These are phyloP conservation scores for Puccinia polysora DNA, from an alignment of 1,284 basidiomycete species.

Conservation along the genomic window DNA sequence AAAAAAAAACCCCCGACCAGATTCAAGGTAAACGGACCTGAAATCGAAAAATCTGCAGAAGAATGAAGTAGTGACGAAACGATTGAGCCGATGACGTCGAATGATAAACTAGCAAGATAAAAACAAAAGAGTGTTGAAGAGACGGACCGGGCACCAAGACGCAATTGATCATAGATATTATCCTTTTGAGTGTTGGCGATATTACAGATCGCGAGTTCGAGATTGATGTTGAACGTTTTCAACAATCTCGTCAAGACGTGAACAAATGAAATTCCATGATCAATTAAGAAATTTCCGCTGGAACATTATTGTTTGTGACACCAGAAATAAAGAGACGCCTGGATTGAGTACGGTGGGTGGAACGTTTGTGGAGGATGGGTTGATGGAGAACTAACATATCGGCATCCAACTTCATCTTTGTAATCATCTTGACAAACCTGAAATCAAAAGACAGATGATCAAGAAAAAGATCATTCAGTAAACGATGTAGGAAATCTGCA, in stretches of 20 bases:
- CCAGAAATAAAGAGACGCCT: background rate
- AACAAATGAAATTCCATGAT: conserved; percentile 25
- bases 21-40: background rate
- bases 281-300: conserved; percentile 30
- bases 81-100: background rate
- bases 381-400: conserved; percentile 11
- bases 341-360: background rate
- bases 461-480: too few species aligned
- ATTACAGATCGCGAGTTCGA: conserved; percentile 34
- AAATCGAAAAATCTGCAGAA: conserved; percentile 34
- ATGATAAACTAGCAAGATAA: background rate
- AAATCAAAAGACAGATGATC: too few species aligned
- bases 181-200: conserved; percentile 39
- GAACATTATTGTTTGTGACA: too few species aligned
- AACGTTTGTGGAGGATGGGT: background rate
- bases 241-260: conserved; percentile 25
- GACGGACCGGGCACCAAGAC: conserved; percentile 23
- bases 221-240: conserved; percentile 27
- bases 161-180: conserved; percentile 32
- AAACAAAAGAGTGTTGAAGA: background rate
- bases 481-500: too few species aligned
- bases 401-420: conserved; percentile 28
- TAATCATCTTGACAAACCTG: conserved; percentile 37
- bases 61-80: background rate
- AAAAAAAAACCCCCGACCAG: background rate